Evolutionary conservation across 768 basidiomycete species (phyloP).

Genomic region (Grammothele lineata): DNA sequence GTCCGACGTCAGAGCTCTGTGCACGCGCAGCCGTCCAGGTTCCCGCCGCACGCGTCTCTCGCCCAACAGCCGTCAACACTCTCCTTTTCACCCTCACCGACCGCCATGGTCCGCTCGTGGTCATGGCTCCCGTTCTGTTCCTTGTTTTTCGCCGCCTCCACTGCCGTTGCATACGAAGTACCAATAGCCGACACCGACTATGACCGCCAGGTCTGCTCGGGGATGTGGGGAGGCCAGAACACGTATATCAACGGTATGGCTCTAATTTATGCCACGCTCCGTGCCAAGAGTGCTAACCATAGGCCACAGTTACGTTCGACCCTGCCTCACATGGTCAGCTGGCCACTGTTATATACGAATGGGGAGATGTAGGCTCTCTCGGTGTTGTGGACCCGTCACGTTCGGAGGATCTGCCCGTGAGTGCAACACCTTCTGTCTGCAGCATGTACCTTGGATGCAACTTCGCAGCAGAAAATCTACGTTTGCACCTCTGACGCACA

Average conservation of each 20-base stretch:
- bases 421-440: constrained; percentile 22
- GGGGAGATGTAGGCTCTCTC: constrained; percentile 81
- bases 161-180: constrained; percentile 52
- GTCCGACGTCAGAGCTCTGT: constrained; percentile 8
- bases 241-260: constrained; percentile 80
- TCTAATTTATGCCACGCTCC: constrained; percentile 3
- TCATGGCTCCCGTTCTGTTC: constrained; percentile 22
- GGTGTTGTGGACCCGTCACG: constrained; percentile 58
- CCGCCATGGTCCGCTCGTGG: constrained; percentile 21
- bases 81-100: constrained; percentile 13
- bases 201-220: constrained; percentile 88
- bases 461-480: constrained; percentile 75
- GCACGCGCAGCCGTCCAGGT: constrained; percentile 1
- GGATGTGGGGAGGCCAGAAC: constrained; percentile 82
- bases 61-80: constrained; percentile 22
- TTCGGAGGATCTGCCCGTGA: constrained; percentile 62
- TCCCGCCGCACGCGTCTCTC: background rate
- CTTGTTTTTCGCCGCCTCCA: constrained; percentile 31
- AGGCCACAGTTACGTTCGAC: constrained; percentile 68
- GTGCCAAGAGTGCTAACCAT: constrained; percentile 4
- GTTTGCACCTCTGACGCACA: constrained; percentile 87
- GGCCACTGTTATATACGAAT: constrained; percentile 95
- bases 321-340: constrained; percentile 76
- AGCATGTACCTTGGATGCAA: constrained; percentile 15
- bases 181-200: constrained; percentile 73